Evolutionary conservation across 352 stramenopile species (phyloP), one percentile per base, ranked within the genome.

Genomic region (Lagenidium sp.): DNA sequence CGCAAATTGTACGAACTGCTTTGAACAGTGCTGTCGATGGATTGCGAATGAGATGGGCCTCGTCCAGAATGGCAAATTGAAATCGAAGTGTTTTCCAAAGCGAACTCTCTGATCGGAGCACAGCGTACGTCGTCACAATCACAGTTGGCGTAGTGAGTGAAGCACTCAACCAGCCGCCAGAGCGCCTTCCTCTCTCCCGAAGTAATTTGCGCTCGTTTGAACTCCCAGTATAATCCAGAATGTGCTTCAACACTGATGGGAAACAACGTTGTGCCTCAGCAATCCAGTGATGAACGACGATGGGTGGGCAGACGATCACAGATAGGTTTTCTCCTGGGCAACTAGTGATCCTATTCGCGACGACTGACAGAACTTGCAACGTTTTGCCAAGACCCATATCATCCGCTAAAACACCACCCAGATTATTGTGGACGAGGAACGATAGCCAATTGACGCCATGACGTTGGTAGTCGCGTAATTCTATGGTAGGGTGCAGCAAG

Each of bases 31-130:
- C 58, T 4, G 87, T 98, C 34, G 85, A 83, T 10, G 94, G 93
- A 60, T 99, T 99, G 15, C 95, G 93, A 26, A 99, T 78, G 16
- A 98, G 56, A 74, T 99, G 97, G 5, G 92, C 96, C 81, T 99
- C 97, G 41, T 99, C 97, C 22, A 99, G 63, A 46, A 98, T 81
- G 25, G 82, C 82, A 45, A 92, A 98, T 3, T 56, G 46, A 13
- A 98, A 61, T 25, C 26, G 11, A 4, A 37, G 23, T 11, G 19
- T 12, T 3, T n/a, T 21, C 5, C 50, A 34, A 6, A 59, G 49
- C 15, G 83, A 63, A 19, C 92, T 76, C 29, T 97, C 93, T 23
- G 47, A 65, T n/a, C 88, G 75, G 8, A 98, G 56, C 15, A 95
- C 71, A 0, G 77, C 60, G 57, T 98, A 98, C 20, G 79, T 94